A percentile compares a stretch with the other conserved stretches of the same genome.
These are phyloP conservation scores for Cyberlindnera bimundalis DNA, from an alignment of 805 yeast genomes.

Conservation along the genomic window DNA sequence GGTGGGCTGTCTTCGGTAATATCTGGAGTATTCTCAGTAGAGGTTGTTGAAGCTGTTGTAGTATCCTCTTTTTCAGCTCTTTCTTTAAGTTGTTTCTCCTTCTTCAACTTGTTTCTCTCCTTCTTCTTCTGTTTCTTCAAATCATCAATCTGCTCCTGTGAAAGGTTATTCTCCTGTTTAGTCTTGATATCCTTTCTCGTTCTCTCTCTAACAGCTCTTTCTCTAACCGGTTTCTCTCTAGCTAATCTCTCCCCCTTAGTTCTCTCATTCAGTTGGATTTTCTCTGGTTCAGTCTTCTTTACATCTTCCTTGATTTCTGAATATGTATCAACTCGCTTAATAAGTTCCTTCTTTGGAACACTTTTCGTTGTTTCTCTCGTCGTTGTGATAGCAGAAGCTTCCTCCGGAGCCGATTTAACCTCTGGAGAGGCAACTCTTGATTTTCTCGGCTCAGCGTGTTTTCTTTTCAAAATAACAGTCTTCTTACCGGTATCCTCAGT, in stretches of 20 bases:
- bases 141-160: too few relatives aligned
- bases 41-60: too few relatives aligned
- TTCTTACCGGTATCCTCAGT: slow-evolving; percentile 5
- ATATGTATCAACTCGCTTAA: neutral
- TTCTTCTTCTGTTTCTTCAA: neutral
- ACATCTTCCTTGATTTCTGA: neutral
- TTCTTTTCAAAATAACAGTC: slow-evolving; percentile 18
- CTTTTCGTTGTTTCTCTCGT: neutral
- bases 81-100: neutral
- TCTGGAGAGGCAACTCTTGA: slow-evolving; percentile 3
- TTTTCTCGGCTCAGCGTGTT: slow-evolving; percentile 9
- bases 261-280: neutral
- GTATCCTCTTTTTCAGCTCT: slow-evolving; percentile 1
- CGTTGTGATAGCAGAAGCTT: neutral
- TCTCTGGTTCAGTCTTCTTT: neutral
- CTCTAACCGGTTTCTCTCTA: neutral
- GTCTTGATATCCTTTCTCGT: neutral
- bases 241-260: neutral
- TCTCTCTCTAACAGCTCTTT: neutral
- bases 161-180: neutral
- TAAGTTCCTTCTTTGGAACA: neutral
- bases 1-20: too few relatives aligned
- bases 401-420: neutral
- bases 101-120: neutral
- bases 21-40: too few relatives aligned